A percentile compares a stretch with the other conserved stretches of the same genome.
These are phyloP conservation scores for Hirsutella rhossiliensis DNA, from an alignment of 2,329 filamentous ascomycete species.

Conservation along the genomic window DNA sequence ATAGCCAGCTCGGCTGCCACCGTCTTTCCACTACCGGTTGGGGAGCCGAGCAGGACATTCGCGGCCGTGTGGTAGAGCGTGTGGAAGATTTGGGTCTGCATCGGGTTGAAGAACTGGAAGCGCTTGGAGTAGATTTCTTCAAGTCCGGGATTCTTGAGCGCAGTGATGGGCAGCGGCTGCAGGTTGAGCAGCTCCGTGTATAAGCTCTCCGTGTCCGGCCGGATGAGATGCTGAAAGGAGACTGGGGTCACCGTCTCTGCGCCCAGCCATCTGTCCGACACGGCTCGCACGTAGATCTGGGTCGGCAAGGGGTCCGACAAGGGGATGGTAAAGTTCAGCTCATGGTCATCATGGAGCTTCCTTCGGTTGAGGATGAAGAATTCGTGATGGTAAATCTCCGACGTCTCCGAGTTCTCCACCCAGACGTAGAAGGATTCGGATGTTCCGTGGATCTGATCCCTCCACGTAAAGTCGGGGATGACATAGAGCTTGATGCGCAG, in stretches of 20 bases:
- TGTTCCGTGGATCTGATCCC: conserved; percentile 82
- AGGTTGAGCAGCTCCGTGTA: conserved; percentile 91
- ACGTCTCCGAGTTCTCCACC: conserved; percentile 97
- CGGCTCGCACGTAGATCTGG: conserved; percentile 89
- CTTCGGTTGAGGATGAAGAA: conserved; percentile 86
- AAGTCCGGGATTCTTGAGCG: conserved; percentile 73
- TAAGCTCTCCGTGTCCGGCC: conserved; percentile 92
- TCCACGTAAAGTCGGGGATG: conserved; percentile 87
- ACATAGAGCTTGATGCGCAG: conserved; percentile 80
- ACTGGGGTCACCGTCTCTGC: conserved; percentile 92
- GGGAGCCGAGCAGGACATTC: conserved; percentile 89
- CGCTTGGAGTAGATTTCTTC: conserved; percentile 82
- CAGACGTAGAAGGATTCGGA: conserved; percentile 98
- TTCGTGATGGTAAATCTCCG: conserved; percentile 95
- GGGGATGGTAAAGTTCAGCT: conserved; percentile 95
- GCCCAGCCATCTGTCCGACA: conserved; percentile 93
- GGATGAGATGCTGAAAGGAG: conserved; percentile 94
- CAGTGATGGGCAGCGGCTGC: conserved; percentile 77
- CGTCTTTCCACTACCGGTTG: conserved; percentile 95
- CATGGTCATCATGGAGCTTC: conserved; percentile 91
- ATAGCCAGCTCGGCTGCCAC: conserved; percentile 92
- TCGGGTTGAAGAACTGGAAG: conserved; percentile 96
- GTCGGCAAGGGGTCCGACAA: conserved; percentile 84
- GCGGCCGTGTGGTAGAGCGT: conserved; percentile 84
- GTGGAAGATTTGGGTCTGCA: conserved; percentile 99